These are phyloP conservation scores for Penicillium paradoxum DNA, from an alignment of 495 filamentous ascomycete genomes.

Conservation along the genomic window DNA sequence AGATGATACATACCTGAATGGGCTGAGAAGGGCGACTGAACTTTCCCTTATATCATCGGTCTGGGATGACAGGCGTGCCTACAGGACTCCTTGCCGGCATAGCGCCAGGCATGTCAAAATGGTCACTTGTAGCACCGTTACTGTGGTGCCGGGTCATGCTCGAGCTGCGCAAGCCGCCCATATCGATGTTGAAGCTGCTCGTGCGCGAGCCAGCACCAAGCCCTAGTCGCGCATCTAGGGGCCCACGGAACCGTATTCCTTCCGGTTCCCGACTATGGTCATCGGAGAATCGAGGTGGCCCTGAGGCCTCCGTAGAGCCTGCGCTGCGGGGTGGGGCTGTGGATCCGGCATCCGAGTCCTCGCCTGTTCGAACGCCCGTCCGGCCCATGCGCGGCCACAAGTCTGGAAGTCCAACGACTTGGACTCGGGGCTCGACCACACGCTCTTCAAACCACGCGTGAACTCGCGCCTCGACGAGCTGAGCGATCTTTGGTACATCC, in stretches of 20 bases:
- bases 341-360: conserved; percentile 41
- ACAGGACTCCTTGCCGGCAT: conserved; percentile 22
- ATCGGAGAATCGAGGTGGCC: conserved; percentile 21
- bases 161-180: conserved; percentile 32
- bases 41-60: neutral
- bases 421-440: conserved; percentile 90
- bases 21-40: neutral
- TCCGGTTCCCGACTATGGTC: conserved; percentile 24
- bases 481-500: conserved; percentile 96
- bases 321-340: conserved; percentile 35
- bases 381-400: conserved; percentile 79
- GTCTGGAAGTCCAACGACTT: conserved; percentile 89
- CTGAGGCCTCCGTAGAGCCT: conserved; percentile 27
- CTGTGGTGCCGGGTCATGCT: conserved; percentile 36
- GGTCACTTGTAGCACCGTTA: conserved; percentile 25
- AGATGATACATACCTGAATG: neutral
- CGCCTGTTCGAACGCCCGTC: conserved; percentile 42
- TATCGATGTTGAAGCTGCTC: conserved; percentile 38
- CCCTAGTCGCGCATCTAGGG: conserved; percentile 25
- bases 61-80: neutral
- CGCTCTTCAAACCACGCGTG: conserved; percentile 98
- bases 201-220: conserved; percentile 35
- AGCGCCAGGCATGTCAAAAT: conserved; percentile 32
- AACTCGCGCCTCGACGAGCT: conserved; percentile 83
- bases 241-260: conserved; percentile 36